Percentiles rank a stretch among this genome's conserved stretches.
These are phyloP conservation scores for Sporothrix protearum DNA, from an alignment of 2,329 filamentous ascomycete genomes.

Conservation along the genomic window DNA sequence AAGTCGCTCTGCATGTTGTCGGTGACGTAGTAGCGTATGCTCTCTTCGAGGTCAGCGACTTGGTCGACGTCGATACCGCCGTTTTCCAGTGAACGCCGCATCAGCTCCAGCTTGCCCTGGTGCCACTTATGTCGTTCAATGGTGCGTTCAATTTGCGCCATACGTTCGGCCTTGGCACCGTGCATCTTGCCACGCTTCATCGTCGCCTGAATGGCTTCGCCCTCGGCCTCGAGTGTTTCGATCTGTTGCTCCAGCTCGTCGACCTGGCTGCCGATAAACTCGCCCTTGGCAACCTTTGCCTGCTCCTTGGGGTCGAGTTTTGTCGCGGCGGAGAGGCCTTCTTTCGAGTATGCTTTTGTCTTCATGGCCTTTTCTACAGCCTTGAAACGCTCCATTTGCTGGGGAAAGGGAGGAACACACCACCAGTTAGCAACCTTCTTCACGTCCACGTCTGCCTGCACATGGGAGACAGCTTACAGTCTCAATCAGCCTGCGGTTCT, in stretches of 20 bases:
- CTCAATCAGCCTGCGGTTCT: constrained; percentile 94
- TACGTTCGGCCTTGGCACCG: constrained; percentile 74
- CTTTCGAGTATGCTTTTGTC: constrained; percentile 98
- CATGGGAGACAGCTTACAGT: constrained; percentile 60
- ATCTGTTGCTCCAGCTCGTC: constrained; percentile 93
- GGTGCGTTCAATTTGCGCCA: constrained; percentile 77
- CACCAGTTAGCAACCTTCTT: not conserved
- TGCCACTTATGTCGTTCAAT: constrained; percentile 97
- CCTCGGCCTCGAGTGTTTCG: constrained; percentile 85
- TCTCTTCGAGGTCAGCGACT: constrained; percentile 84
- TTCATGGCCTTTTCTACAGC: constrained; percentile 99
- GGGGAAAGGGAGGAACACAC: not conserved
- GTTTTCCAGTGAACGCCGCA: constrained; percentile 87
- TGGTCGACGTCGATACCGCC: constrained; percentile 83
- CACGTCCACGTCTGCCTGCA: too few species aligned
- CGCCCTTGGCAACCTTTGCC: constrained; percentile 81
- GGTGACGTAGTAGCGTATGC: constrained; percentile 91
- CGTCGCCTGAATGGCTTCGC: constrained; percentile 77
- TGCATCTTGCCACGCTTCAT: constrained; percentile 96
- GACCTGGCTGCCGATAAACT: constrained; percentile 82
- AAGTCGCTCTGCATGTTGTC: constrained; percentile 87
- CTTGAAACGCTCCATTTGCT: constrained; percentile 99
- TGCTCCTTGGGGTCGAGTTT: constrained; percentile 98
- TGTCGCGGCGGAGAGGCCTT: constrained; percentile 84
- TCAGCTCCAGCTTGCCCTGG: constrained; percentile 83